Evolutionary conservation across 2,329 filamentous ascomycete species (phyloP).

Genomic region (Cordyceps cicadae): DNA sequence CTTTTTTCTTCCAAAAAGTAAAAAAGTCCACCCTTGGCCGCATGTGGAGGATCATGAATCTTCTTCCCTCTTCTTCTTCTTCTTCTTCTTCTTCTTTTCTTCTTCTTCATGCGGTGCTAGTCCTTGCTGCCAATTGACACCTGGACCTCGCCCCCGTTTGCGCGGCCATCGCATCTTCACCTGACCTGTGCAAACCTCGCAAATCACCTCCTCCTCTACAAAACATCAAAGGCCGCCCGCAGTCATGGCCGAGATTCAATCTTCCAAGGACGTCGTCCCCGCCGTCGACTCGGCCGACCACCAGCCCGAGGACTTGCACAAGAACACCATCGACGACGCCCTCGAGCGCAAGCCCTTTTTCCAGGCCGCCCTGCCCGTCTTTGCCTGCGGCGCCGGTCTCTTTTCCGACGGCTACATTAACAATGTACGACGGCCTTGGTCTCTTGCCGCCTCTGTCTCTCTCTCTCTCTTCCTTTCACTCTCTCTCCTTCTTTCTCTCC

Average conservation of each 20-base stretch:
- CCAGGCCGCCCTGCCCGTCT: constrained; percentile 49
- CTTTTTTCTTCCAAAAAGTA: background rate
- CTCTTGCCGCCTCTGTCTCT: background rate
- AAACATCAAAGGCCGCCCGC: too few species aligned
- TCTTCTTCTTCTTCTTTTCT: background rate
- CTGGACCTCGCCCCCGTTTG: background rate
- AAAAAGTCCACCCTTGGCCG: background rate
- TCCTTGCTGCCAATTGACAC: background rate
- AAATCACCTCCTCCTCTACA: background rate
- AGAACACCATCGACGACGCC: background rate
- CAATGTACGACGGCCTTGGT: constrained; percentile 44
- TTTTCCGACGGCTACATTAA: constrained; percentile 93
- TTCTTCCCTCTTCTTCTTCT: background rate
- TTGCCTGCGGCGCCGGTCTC: constrained; percentile 81
- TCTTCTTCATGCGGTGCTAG: background rate
- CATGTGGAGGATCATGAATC: too few species aligned
- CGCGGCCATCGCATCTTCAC: background rate
- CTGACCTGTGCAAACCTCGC: background rate
- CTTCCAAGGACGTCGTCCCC: background rate
- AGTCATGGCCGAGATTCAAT: constrained; percentile 7
- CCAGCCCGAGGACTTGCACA: background rate
- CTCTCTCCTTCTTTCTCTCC: too few species aligned
- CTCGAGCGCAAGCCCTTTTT: constrained; percentile 11
- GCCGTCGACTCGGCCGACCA: background rate
- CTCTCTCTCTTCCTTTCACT: background rate